Conservation (phyloP, 225 moss, liverwort and hornwort species). For the Ulota crispa region DNA sequence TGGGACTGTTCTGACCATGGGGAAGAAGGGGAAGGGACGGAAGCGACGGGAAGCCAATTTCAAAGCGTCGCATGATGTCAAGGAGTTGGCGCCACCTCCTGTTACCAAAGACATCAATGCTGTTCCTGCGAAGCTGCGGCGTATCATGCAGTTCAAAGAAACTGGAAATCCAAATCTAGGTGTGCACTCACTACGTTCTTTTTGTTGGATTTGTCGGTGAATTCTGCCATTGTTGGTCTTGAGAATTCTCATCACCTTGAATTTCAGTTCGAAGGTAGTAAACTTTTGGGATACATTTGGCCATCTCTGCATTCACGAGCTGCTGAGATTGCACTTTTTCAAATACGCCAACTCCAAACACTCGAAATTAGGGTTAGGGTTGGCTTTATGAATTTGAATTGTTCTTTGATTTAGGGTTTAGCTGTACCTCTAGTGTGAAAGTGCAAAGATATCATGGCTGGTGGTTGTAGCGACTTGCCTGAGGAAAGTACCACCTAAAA, state of each 20-base stretch:
- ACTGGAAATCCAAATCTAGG: conserved; percentile 25
- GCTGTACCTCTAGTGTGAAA: background rate
- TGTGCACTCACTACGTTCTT: background rate
- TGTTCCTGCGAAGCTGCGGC: conserved; percentile 79
- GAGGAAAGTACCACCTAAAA: background rate
- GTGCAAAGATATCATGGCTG: background rate
- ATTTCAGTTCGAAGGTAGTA: background rate
- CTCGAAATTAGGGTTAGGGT: background rate
- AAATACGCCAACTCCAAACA: background rate
- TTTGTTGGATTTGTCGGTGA: background rate
- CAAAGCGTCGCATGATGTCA: conserved; percentile 61
- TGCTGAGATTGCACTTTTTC: background rate
- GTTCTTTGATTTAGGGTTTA: background rate
- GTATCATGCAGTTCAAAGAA: conserved; percentile 67
- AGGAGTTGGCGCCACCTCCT: conserved; percentile 70
- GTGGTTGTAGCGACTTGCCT: background rate
- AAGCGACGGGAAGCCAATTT: conserved; percentile 71
- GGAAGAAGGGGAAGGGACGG: conserved; percentile 54
- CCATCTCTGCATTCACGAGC: background rate
- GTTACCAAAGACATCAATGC: conserved; percentile 55
- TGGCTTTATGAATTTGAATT: background rate
- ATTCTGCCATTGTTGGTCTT: background rate
- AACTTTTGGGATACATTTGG: background rate
- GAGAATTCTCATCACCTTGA: background rate
- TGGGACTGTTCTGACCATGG: conserved; percentile 32